phyloP scores from a whole-genome alignment of 2,329 filamentous ascomycete genomes.

The Fulvia fulva region DNA sequence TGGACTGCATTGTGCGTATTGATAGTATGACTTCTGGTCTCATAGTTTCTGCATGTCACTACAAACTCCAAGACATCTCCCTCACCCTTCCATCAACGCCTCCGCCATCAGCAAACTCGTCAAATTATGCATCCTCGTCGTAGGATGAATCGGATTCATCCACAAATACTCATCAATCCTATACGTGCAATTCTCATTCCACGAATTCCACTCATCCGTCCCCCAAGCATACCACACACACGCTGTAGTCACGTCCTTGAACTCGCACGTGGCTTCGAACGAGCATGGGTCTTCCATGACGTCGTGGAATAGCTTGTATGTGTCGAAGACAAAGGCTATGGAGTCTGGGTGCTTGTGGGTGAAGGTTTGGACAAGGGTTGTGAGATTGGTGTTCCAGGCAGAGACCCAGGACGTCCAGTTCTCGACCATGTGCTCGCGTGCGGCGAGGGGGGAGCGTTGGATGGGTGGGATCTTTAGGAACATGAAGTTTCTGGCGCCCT shows the following conservation, averaged over 20 bases:
- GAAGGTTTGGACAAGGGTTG: slow-evolving; percentile 41
- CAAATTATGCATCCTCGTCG: slow-evolving; percentile 1
- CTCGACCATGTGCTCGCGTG: slow-evolving; percentile 18
- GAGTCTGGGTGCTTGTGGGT: slow-evolving; percentile 37
- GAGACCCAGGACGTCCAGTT: slow-evolving; percentile 39
- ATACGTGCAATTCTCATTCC: slow-evolving; percentile 47
- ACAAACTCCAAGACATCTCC: too few relatives aligned
- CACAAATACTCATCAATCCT: slow-evolving; percentile 62
- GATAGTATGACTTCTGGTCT: too few relatives aligned
- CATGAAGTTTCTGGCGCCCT: slow-evolving; percentile 48
- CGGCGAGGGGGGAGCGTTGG: slow-evolving; percentile 35
- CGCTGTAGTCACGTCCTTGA: slow-evolving; percentile 55
- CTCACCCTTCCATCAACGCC: neutral
- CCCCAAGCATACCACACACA: slow-evolving; percentile 53
- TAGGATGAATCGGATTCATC: slow-evolving; percentile 36
- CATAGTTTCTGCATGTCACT: too few relatives aligned
- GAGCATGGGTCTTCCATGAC: slow-evolving; percentile 52
- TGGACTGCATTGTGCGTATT: too few relatives aligned
- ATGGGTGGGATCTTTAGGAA: slow-evolving; percentile 49
- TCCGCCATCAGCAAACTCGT: neutral
- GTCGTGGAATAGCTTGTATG: slow-evolving; percentile 48
- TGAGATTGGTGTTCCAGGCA: slow-evolving; percentile 50
- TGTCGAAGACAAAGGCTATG: slow-evolving; percentile 53
- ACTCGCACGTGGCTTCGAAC: slow-evolving; percentile 48
- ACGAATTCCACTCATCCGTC: slow-evolving; percentile 37